Evolutionary conservation across 164 flowering plant species (phyloP).

Genomic region (Litsea cubeba): DNA sequence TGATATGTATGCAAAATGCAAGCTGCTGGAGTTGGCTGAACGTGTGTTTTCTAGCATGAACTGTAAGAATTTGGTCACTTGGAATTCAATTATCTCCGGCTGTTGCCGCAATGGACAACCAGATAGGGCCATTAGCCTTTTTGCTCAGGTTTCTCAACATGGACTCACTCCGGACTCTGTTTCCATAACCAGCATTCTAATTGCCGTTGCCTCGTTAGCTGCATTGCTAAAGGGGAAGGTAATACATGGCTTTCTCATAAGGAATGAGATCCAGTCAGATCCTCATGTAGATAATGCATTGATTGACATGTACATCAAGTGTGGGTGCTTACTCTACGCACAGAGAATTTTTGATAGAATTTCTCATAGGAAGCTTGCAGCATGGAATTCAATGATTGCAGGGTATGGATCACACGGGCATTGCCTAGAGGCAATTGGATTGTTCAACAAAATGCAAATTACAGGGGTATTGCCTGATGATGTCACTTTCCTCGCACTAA

Average conservation of each 20-base stretch:
- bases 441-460: constrained; percentile 39
- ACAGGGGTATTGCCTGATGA: constrained; percentile 38
- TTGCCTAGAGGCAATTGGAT: constrained; percentile 28
- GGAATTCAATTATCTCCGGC: constrained; percentile 57
- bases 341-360: constrained; percentile 29
- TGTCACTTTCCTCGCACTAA: constrained; percentile 45
- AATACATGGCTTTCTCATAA: constrained; percentile 41
- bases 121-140: constrained; percentile 34
- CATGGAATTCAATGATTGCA: constrained; percentile 57
- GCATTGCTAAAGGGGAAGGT: constrained; percentile 43
- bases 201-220: constrained; percentile 42
- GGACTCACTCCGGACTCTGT: constrained; percentile 40
- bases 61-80: constrained; percentile 39
- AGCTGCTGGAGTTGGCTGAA: constrained; percentile 31
- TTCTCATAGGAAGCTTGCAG: constrained; percentile 28
- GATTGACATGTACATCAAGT: constrained; percentile 55
- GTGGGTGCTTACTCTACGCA: constrained; percentile 42
- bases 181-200: constrained; percentile 38
- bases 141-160: constrained; percentile 29
- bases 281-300: constrained; percentile 44
- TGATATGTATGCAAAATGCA: constrained; percentile 51
- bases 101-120: constrained; percentile 35
- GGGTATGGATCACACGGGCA: constrained; percentile 61
- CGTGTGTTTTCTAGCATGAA: constrained; percentile 37
- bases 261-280: constrained; percentile 33